These are phyloP conservation scores for Colletotrichum eleusines DNA, from an alignment of 2,329 filamentous ascomycete genomes.

Conservation along the genomic window DNA sequence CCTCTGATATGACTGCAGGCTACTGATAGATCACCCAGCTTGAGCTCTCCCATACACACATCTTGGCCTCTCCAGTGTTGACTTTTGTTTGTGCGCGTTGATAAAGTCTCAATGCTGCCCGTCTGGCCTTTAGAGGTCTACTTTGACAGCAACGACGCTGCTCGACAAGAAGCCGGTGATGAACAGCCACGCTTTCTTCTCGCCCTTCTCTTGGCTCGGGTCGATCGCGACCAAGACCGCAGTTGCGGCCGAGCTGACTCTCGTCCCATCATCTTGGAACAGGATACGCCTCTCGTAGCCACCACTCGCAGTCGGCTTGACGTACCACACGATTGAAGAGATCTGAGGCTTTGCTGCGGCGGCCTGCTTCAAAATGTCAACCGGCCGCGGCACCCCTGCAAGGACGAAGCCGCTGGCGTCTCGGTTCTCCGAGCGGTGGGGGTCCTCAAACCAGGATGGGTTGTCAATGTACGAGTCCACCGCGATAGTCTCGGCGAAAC, in stretches of 20 bases:
- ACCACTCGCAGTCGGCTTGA: conserved; percentile 33
- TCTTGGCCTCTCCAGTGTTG: no score
- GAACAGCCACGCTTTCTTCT: conserved; percentile 68
- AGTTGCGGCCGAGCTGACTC: conserved; percentile 62
- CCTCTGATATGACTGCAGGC: background rate
- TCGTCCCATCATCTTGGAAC: conserved; percentile 68
- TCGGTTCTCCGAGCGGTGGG: conserved; percentile 55
- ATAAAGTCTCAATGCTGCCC: background rate
- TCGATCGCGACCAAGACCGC: conserved; percentile 67
- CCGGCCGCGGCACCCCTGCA: conserved; percentile 58
- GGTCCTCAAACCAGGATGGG: conserved; percentile 68
- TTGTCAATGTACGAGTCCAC: conserved; percentile 66
- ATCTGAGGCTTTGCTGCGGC: conserved; percentile 54
- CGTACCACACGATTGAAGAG: conserved; percentile 61
- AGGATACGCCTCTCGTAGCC: conserved; percentile 61
- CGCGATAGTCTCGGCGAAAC: conserved; percentile 56
- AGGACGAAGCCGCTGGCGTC: conserved; percentile 68
- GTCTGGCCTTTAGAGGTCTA: conserved; percentile 55
- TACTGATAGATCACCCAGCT: background rate
- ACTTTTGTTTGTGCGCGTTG: background rate
- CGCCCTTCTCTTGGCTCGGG: conserved; percentile 56
- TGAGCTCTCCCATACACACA: background rate
- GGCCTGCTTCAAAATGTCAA: conserved; percentile 52
- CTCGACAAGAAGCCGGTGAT: conserved; percentile 66
- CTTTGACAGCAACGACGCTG: conserved; percentile 63